Conservation (phyloP, 2,329 filamentous ascomycete species). For the Diaporthe ampelina region DNA sequence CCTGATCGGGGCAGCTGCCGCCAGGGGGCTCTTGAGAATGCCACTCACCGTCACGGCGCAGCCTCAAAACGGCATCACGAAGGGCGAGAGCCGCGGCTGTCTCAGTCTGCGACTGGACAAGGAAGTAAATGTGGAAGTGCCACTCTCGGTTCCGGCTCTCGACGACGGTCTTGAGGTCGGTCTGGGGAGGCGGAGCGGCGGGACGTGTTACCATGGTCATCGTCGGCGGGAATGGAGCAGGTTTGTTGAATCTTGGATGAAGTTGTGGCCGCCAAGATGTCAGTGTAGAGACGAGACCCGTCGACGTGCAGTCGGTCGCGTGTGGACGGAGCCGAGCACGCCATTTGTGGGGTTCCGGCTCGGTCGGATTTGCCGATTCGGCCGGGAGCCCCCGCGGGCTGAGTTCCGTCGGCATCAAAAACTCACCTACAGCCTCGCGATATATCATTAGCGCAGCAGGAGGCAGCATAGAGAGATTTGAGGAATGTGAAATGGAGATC, state of each 20-base stretch:
- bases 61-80: slow-evolving; percentile 50
- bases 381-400: neutral
- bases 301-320: neutral
- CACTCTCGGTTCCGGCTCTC: slow-evolving; percentile 49
- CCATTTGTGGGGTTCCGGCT: slow-evolving; percentile 22
- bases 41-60: slow-evolving; percentile 53
- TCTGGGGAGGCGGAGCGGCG: slow-evolving; percentile 43
- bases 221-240: neutral
- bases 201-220: slow-evolving; percentile 43
- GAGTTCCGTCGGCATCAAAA: neutral
- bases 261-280: neutral
- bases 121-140: slow-evolving; percentile 54
- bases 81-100: slow-evolving; percentile 51
- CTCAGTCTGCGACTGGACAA: slow-evolving; percentile 50
- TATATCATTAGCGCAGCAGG: neutral
- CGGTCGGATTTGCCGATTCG: slow-evolving; percentile 1
- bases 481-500: neutral
- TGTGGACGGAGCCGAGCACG: slow-evolving; percentile 22
- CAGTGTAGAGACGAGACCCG: neutral
- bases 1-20: no score
- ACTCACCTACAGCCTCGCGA: no score
- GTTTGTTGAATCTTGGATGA: neutral
- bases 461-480: neutral
- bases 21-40: no score
- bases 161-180: slow-evolving; percentile 49